Base-by-base conservation (phyloP, 192 early-diverging fungal genomes). In the Coemansia sp. region DNA sequence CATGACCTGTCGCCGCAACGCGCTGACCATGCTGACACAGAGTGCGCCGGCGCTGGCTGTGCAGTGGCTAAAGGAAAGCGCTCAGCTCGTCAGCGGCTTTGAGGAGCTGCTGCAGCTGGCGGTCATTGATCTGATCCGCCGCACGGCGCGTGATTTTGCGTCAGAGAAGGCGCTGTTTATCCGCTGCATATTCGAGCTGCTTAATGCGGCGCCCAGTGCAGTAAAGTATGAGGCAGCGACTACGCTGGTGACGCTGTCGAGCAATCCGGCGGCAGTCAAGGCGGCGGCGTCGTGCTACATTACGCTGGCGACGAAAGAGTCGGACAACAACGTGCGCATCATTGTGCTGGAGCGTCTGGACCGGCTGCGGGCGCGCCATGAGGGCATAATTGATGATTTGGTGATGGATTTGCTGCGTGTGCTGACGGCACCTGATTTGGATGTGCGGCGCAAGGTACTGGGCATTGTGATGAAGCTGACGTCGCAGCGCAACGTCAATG, bases 171-270 rank as follows among this genome's bases (percentile, higher is more conserved):
- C 87, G n/a, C 89, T 90, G 75, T 98, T 97, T 75, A 91, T 98
- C 63, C 88, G 92, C 71, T 91, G 89, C 63, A 88, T 97, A 39
- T 92, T 96, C 61, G 87, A 92, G 60, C 79, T 98, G 62, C 83
- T 99, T 51, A 85, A 87, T 43, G 86, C 92, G 22, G 67, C 89
- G 14, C 88, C 94, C 11, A 88, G 87, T 71, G 89, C 96, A 17
- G 97, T 99, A 64, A 93, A 96, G 68, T 99, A 96, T 74, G 97
- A 99, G 74, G 97, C 97, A 7, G 97, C 97, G 14, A 89, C 89
- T 52, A 94, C 96, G 17, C 77, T 99, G 58, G 90, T 97, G 48
- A 84, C 85, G 22, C 82, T 99, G 39, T 93, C 96, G 11, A 86
- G 89, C 25, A 92, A 94, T 68, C 85, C 93, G 38, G 86, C 90